Evolutionary conservation across 2,329 filamentous ascomycete species (phyloP).

Genomic region (Capronia epimyces): DNA sequence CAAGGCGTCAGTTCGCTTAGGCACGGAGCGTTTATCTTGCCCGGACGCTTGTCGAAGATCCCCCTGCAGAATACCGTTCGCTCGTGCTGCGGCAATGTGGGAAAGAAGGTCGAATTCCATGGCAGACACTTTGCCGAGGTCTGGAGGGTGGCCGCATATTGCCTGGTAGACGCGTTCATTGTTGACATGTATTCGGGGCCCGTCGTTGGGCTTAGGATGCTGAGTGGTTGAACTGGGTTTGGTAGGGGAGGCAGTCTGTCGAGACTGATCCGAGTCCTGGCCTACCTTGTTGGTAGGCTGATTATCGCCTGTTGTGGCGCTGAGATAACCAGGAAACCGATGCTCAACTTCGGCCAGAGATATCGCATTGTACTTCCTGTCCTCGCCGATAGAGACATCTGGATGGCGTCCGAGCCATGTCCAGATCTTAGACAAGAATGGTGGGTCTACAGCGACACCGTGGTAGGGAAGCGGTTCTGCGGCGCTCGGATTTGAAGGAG

Average conservation of each 20-base stretch:
- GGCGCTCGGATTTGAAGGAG: neutral
- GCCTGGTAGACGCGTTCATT: slow-evolving; percentile 56
- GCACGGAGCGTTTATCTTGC: slow-evolving; percentile 62
- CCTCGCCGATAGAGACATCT: slow-evolving; percentile 49
- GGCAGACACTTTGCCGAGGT: slow-evolving; percentile 48
- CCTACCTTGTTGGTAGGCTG: neutral
- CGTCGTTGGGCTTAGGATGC: neutral
- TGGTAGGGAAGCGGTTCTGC: neutral
- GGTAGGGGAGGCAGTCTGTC: neutral
- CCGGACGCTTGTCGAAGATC: slow-evolving; percentile 51
- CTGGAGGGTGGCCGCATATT: slow-evolving; percentile 55
- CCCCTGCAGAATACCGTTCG: slow-evolving; percentile 53
- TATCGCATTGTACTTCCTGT: slow-evolving; percentile 39
- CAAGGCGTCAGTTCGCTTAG: slow-evolving; percentile 54
- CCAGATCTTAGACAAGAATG: slow-evolving; percentile 53
- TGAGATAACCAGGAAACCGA: slow-evolving; percentile 21
- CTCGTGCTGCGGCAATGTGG: slow-evolving; percentile 53
- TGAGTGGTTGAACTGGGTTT: neutral
- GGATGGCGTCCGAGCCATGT: slow-evolving; percentile 52
- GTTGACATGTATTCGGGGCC: slow-evolving; percentile 45
- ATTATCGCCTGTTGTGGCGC: neutral
- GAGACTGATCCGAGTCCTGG: slow-evolving; percentile 1
- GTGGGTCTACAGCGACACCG: slow-evolving; percentile 40
- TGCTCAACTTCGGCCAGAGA: slow-evolving; percentile 40
- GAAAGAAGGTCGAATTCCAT: slow-evolving; percentile 55